Percentiles rank a stretch among this genome's conserved stretches.
Conservation (phyloP, 306 rosid species). For the Casuarina glauca region DNA sequence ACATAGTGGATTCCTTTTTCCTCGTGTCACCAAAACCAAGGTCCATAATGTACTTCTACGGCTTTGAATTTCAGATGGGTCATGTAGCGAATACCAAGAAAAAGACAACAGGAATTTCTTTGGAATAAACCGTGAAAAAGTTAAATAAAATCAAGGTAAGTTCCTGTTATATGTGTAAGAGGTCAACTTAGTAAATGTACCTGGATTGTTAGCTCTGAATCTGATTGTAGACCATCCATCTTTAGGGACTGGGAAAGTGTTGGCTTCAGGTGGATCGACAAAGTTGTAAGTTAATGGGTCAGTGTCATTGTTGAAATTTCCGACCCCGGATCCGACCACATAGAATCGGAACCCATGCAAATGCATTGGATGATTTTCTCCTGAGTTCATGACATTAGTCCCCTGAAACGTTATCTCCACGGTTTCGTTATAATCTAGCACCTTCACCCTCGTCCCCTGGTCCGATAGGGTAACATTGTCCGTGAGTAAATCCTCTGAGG, state of each 20-base stretch:
- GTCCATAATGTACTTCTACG: too few relatives aligned
- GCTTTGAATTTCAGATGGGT: not conserved
- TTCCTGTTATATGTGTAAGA: too few relatives aligned
- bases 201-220: conserved; percentile 23
- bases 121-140: too few relatives aligned
- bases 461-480: conserved; percentile 30
- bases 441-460: conserved; percentile 45
- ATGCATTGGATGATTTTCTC: conserved; percentile 37
- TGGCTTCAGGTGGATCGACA: conserved; percentile 37
- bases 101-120: not conserved
- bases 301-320: conserved; percentile 24
- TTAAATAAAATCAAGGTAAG: too few relatives aligned
- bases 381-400: conserved; percentile 34
- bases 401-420: conserved; percentile 54
- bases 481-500: conserved; percentile 14
- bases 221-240: conserved; percentile 44
- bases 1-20: too few relatives aligned
- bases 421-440: conserved; percentile 33
- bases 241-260: conserved; percentile 33
- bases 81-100: not conserved
- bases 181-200: not conserved
- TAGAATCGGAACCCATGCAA: conserved; percentile 37
- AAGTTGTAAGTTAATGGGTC: conserved; percentile 33
- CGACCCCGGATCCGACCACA: conserved; percentile 36
- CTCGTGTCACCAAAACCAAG: too few relatives aligned